Evolutionary conservation across 139 green algal species (phyloP).

Genomic region (Gonium pectorale): DNA sequence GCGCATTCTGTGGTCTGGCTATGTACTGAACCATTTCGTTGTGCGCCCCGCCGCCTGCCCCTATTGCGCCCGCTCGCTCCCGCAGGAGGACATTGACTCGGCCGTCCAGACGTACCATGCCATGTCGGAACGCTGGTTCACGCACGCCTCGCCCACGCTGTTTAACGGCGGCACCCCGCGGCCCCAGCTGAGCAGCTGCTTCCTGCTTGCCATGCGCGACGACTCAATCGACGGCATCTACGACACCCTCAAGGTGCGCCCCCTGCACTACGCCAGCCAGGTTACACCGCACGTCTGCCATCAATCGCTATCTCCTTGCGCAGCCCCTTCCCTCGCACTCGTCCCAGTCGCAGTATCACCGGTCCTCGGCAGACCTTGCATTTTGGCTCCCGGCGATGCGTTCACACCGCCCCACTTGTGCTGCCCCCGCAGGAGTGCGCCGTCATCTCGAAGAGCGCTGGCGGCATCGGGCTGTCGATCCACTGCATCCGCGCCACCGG

Average conservation of each 20-base stretch:
- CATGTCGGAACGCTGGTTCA: constrained; percentile 96
- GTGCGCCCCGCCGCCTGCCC: too few relatives aligned
- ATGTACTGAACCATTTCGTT: too few relatives aligned
- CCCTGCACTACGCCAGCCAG: not conserved
- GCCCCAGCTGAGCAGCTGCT: constrained; percentile 96
- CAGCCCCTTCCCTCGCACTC: too few relatives aligned
- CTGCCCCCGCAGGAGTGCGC: constrained; percentile 85
- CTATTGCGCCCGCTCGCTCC: not conserved
- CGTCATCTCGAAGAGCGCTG: constrained; percentile 94
- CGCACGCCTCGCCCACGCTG: constrained; percentile 97
- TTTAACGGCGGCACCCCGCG: constrained; percentile 98
- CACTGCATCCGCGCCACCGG: constrained; percentile 94
- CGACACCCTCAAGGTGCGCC: constrained; percentile 94
- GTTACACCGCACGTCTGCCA: too few relatives aligned
- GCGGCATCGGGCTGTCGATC: constrained; percentile 95
- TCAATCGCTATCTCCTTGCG: too few relatives aligned
- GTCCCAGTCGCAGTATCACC: too few relatives aligned
- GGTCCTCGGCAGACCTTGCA: too few relatives aligned
- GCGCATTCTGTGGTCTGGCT: too few relatives aligned
- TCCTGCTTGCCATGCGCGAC: constrained; percentile 92
- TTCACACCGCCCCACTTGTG: too few relatives aligned
- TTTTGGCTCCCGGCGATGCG: too few relatives aligned
- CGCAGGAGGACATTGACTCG: constrained; percentile 64
- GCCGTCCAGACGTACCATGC: constrained; percentile 92
- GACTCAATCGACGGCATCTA: constrained; percentile 98